Base-by-base conservation (phyloP, 352 stramenopile species). In the Phytopythium vexans region DNA sequence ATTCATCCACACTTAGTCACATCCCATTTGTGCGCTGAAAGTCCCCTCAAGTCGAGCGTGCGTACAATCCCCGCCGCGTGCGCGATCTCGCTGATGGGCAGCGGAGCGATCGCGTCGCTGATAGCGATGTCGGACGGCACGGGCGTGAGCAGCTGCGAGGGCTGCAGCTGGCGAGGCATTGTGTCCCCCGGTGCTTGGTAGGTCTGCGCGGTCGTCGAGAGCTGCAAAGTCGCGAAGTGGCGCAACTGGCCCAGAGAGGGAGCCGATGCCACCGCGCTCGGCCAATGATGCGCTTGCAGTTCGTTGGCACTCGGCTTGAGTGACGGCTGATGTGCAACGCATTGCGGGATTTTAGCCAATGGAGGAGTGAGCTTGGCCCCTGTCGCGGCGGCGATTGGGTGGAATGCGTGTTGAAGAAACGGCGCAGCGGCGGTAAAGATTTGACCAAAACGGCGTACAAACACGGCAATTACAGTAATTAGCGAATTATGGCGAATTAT, bases 91-190 rank as follows among this genome's bases (percentile, higher is more conserved):
- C 66, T 64, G 72, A 93, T 93, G 40, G 65, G 70, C 58, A 88
- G 50, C 44, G 82, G 82, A 48, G 69, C 61, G 45, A 85, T 84
- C 52, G 82, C 77, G 65, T 93, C 81, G 52, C 78, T 91, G 70
- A 93, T 88, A 27, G 65, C 74, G 44, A 93, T 93, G 66, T 93
- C 83, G 45, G 76, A 91, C 52, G 80, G 78, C 60, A 91, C 83
- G 40, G 80, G 80, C 45, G 59, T 76, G 37, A 88, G 61, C 49
- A 92, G 59, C 64, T 89, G 72, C 54, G 78, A 60, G 41, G 79
- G 70, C 38, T 75, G 54, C 35, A 92, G 66, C 48, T 62, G 76
- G 48, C 77, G 72, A 32, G 74, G 36, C 77, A 88, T 88, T 11
- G 46, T 54, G 43, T 5, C 45, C 14, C 8, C 5, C 15, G 8